A percentile compares a stretch with the other conserved stretches of the same genome.
phyloP scores from a whole-genome alignment of 2,329 filamentous ascomycete species.

The Aspergillus floridensis region DNA sequence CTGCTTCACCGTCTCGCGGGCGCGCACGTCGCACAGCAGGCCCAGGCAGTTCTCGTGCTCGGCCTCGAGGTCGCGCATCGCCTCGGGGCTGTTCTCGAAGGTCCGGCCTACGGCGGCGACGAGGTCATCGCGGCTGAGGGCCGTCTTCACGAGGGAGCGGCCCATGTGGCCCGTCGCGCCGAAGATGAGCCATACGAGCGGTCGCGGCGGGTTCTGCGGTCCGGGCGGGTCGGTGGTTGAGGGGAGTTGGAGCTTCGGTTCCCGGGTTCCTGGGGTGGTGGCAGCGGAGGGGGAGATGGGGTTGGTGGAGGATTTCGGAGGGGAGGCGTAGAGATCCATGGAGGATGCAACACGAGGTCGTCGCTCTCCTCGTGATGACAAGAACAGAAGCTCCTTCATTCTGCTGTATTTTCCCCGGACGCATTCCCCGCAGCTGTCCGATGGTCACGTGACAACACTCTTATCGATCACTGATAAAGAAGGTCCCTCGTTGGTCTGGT shows the following conservation, averaged over 20 bases:
- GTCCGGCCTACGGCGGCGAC: conserved; percentile 84
- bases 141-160: conserved; percentile 79
- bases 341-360: neutral
- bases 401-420: neutral
- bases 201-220: conserved; percentile 65
- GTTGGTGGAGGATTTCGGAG: neutral
- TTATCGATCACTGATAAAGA: no score
- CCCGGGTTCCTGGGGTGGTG: conserved; percentile 22
- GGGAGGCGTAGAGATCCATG: conserved; percentile 1
- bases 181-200: conserved; percentile 89
- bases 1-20: conserved; percentile 70
- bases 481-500: no score
- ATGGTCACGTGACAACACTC: neutral
- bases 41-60: conserved; percentile 64
- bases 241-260: conserved; percentile 62
- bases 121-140: conserved; percentile 74
- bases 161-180: conserved; percentile 98
- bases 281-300: conserved; percentile 13
- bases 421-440: neutral
- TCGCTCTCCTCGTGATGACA: neutral
- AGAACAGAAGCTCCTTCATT: neutral
- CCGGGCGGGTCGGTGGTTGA: conserved; percentile 82
- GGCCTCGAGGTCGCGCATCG: conserved; percentile 68
- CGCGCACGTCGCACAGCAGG: conserved; percentile 85
- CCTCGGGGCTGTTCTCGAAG: conserved; percentile 69